Base-by-base conservation (phyloP, 2,329 filamentous ascomycete genomes). In the Cordyceps pruinosa region DNA sequence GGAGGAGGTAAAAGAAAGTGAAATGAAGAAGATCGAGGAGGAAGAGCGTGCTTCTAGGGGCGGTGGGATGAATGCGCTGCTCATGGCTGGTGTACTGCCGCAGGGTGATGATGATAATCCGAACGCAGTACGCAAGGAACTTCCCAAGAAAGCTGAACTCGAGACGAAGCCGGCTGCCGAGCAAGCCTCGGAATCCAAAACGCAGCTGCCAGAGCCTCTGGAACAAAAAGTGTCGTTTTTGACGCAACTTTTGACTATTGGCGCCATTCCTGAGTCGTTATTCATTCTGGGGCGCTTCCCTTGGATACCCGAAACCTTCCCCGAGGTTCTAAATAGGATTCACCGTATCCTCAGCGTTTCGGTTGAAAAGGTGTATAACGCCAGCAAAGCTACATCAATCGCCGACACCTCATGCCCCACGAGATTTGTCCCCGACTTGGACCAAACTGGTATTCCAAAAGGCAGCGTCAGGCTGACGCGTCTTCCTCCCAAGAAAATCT, bases 261-360 rank as follows among this genome's bases (percentile, higher is more conserved):
- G 95, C 41, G 93, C 94, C 28, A 79, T 99, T 34, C 94, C 94
- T 0, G 94, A 99, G 72, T 86, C 94, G 1, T 78, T 99, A 1
- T 97, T 93, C 70, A 89, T 99, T 56, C 81, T 97, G 8, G 93
- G 93, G 34, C 87, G 88, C 55, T 96, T 96, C 65, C 90, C 91
- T 15, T 99, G 94, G 92, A 81, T 99, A 48, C 82, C 90, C 12
- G 91, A 97, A 58, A 83, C 86, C 4, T 93, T 89, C 62, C 86
- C 89, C 1, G 90, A 96, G 46, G 79, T 97, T 12, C 82, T 90
- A 3, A 85, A 89, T 32, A 86, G 80, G 56, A 82, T 97, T 51
- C 89, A 96, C 70, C 90, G 95, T 35, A 88, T 99, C 28, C 76
- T 96, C 3, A 85, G 91, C 63, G 84, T 94, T 62, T 93, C 86